Conservation (phyloP, 1,284 basidiomycete genomes). For the Pseudozyma hubeiensis region DNA sequence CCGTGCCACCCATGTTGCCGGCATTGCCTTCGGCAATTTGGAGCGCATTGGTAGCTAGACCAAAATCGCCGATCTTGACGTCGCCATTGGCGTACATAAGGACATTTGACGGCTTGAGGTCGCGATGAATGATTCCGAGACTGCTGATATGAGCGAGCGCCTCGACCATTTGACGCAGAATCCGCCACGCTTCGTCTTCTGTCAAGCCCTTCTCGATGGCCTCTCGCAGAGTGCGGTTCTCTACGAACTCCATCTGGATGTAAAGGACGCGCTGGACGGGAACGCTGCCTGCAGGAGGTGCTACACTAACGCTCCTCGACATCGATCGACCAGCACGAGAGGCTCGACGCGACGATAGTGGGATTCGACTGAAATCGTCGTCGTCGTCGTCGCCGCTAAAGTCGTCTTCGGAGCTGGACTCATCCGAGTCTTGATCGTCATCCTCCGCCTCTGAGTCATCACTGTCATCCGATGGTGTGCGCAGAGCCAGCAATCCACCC, state of each 20-base stretch:
- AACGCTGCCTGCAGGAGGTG: constrained; percentile 9
- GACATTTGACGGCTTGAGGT: constrained; percentile 70
- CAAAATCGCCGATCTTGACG: constrained; percentile 95
- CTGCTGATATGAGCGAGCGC: constrained; percentile 86
- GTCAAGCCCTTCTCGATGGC: constrained; percentile 65
- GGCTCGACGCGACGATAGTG: constrained; percentile 29
- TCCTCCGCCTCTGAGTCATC: constrained; percentile 17
- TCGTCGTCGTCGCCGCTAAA: constrained; percentile 32
- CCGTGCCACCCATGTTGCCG: constrained; percentile 74
- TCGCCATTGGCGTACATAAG: constrained; percentile 75
- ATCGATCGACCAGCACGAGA: constrained; percentile 33
- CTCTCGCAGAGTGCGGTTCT: constrained; percentile 65
- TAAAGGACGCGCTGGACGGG: constrained; percentile 78
- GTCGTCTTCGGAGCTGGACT: constrained; percentile 34
- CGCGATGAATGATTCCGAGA: constrained; percentile 89
- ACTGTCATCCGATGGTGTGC: constrained; percentile 36
- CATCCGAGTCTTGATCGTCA: constrained; percentile 27
- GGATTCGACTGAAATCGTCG: constrained; percentile 52
- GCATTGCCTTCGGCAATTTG: constrained; percentile 58
- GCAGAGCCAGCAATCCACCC: constrained; percentile 26
- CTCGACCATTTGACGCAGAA: constrained; percentile 91
- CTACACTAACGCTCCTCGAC: constrained; percentile 34
- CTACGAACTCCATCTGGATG: constrained; percentile 81
- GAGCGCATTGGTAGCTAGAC: constrained; percentile 74
- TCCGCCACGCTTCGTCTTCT: constrained; percentile 81